Conservation (phyloP, 139 green algal species). For the Chlorella sp. region DNA sequence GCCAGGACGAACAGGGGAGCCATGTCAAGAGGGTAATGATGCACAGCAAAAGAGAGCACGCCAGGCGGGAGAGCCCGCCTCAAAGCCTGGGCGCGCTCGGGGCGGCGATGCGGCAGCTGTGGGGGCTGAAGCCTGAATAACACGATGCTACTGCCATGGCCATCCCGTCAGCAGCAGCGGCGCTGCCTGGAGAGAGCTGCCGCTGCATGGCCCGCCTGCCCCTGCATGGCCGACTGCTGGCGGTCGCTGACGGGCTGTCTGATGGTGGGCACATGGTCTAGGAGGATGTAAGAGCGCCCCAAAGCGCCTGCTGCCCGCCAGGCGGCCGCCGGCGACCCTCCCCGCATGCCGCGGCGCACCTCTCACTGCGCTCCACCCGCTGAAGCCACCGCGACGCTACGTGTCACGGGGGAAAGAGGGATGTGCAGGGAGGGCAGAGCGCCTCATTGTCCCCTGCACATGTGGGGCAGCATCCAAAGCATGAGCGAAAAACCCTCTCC, state of each 20-base stretch:
- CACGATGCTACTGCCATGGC: neutral
- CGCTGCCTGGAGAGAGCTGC: neutral
- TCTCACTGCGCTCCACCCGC: neutral
- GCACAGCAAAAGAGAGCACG: too few relatives aligned
- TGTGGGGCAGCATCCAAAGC: too few relatives aligned
- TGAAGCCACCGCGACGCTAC: neutral
- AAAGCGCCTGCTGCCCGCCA: neutral
- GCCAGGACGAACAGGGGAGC: too few relatives aligned
- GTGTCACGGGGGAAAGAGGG: too few relatives aligned
- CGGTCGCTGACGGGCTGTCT: neutral
- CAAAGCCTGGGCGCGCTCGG: too few relatives aligned
- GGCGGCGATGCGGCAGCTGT: neutral
- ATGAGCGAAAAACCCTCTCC: too few relatives aligned
- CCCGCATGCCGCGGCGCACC: slow-evolving; percentile 5
- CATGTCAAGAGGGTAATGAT: too few relatives aligned
- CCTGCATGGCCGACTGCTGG: neutral
- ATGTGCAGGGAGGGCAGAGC: too few relatives aligned
- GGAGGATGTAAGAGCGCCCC: neutral
- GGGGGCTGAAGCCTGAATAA: neutral
- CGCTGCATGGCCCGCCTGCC: neutral
- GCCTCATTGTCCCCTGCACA: too few relatives aligned
- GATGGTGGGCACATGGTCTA: neutral
- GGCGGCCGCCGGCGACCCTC: neutral
- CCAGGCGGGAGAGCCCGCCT: too few relatives aligned
- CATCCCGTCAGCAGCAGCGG: neutral